These are phyloP conservation scores for Gentiana dahurica DNA, from an alignment of 257 asterid genomes.

Conservation along the genomic window DNA sequence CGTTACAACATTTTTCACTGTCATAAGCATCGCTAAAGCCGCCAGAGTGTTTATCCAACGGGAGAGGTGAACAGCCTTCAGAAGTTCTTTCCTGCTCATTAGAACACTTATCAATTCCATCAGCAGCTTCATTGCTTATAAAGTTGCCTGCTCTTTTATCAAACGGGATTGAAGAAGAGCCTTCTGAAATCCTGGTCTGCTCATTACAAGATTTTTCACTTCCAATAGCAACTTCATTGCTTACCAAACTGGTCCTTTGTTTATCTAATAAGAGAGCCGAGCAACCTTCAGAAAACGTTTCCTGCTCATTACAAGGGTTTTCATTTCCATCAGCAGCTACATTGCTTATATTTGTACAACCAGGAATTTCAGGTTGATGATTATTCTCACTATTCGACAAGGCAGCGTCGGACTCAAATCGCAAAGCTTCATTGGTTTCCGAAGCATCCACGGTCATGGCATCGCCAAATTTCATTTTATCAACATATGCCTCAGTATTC, in stretches of 20 bases:
- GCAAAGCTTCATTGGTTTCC: conserved; percentile 10
- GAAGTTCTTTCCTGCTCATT: conserved; percentile 9
- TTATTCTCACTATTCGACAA: conserved; percentile 12
- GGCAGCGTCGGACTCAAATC: conserved; percentile 17
- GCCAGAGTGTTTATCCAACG: no score
- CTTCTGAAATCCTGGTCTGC: no score
- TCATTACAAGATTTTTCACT: no score
- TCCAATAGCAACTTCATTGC: no score
- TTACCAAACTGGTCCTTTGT: conserved; percentile 1
- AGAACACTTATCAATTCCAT: conserved; percentile 11
- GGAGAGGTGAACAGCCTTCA: no score
- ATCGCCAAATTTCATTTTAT: conserved; percentile 15
- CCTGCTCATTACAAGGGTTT: conserved; percentile 16
- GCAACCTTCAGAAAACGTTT: conserved; percentile 12
- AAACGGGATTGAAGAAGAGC: no score
- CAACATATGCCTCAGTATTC: conserved; percentile 13
- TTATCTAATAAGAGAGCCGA: conserved; percentile 20
- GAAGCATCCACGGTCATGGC: conserved; percentile 14
- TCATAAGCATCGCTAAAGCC: no score
- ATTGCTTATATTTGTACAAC: conserved; percentile 2
- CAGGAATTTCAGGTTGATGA: conserved; percentile 8
- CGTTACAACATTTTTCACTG: conserved; percentile 8
- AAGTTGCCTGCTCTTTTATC: no score
- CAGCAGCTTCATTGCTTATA: conserved; percentile 13
- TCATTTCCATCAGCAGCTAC: conserved; percentile 18